Conservation (phyloP, 257 asterid genomes). For the Marsdenia floribunda region DNA sequence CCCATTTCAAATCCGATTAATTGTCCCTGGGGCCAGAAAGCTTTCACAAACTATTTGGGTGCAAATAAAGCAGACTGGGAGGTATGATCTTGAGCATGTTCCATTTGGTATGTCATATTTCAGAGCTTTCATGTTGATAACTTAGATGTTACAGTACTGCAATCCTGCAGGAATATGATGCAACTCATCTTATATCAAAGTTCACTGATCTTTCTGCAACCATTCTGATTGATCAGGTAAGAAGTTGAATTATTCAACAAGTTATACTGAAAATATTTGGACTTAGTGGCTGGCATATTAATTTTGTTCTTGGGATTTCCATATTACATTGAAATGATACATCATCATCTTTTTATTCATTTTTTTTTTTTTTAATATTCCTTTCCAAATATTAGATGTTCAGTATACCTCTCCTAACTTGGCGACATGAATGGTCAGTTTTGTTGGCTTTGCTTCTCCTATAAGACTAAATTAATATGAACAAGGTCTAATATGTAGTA, state of each 20-base stretch:
- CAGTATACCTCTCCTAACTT: not conserved
- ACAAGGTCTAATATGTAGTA: not conserved
- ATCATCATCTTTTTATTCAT: too few species aligned
- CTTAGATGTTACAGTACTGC: constrained; percentile 8
- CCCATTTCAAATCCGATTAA: constrained; percentile 76
- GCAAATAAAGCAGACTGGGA: constrained; percentile 80
- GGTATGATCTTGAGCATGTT: constrained; percentile 43
- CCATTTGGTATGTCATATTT: not conserved
- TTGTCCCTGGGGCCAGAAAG: constrained; percentile 99
- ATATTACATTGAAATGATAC: too few species aligned
- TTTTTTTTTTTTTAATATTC: not conserved
- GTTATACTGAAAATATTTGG: not conserved
- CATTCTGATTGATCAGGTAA: constrained; percentile 94
- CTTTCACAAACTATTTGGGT: constrained; percentile 87
- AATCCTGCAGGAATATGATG: constrained; percentile 80
- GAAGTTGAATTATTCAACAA: not conserved
- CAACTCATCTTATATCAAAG: constrained; percentile 68
- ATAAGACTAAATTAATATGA: not conserved
- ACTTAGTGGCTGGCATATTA: not conserved
- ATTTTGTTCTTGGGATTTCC: not conserved
- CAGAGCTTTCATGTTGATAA: constrained; percentile 5
- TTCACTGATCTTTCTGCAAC: constrained; percentile 57
- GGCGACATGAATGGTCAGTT: not conserved
- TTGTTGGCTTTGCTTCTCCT: not conserved
- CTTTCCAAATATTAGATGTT: not conserved